phyloP scores from a whole-genome alignment of 2,329 filamentous ascomycete genomes.

The Scedosporium minutisporum region DNA sequence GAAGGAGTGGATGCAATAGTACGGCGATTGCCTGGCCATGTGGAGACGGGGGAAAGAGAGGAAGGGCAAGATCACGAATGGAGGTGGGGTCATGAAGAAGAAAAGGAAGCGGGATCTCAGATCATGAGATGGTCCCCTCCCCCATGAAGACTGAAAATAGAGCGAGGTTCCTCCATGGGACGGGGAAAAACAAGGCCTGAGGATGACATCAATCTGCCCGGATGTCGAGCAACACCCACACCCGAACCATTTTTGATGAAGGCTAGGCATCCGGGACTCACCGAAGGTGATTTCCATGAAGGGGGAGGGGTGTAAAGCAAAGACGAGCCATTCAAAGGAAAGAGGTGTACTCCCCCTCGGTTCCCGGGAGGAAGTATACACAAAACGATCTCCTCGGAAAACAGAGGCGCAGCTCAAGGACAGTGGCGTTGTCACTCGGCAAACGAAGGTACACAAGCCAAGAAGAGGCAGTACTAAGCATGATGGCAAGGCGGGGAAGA shows the following conservation, averaged over 20 bases:
- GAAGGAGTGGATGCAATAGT: slow-evolving; percentile 4
- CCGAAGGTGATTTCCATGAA: neutral
- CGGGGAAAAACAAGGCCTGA: neutral
- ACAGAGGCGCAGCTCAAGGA: neutral
- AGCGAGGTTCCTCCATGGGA: neutral
- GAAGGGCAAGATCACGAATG: neutral
- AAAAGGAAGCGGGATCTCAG: neutral
- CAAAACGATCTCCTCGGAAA: neutral
- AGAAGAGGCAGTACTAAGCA: neutral
- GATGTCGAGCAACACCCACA: neutral
- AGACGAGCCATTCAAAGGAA: neutral
- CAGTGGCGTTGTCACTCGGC: neutral
- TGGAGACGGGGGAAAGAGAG: neutral
- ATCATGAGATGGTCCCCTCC: slow-evolving; percentile 2
- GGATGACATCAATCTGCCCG: slow-evolving; percentile 1
- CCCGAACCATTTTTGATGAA: slow-evolving; percentile 1
- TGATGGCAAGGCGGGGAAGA: neutral
- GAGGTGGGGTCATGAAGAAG: neutral
- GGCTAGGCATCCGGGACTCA: neutral
- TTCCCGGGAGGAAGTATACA: neutral
- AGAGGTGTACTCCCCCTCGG: neutral
- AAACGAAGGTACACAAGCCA: neutral
- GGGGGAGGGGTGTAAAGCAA: neutral
- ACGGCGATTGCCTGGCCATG: neutral
- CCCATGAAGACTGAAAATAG: no score